Percentiles rank a stretch among this genome's conserved stretches.
Evolutionary conservation across 257 asterid genomes (phyloP).

Genomic region (Prunella vulgaris): DNA sequence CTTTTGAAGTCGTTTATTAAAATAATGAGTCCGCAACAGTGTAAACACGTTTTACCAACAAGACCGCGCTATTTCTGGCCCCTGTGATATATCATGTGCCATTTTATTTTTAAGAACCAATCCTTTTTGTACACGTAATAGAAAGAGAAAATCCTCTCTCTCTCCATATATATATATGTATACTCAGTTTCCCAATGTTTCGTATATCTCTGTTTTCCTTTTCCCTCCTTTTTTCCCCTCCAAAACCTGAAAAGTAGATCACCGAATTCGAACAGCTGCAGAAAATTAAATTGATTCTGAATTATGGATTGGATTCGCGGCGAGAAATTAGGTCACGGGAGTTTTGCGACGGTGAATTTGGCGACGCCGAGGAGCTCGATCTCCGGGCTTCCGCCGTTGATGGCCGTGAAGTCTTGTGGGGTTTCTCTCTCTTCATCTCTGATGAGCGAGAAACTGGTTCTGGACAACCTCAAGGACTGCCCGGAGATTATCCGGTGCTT

Average conservation of each 20-base stretch:
- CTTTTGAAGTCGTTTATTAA: background rate
- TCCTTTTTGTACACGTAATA: background rate
- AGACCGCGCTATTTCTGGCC: conserved; percentile 1
- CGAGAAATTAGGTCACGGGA: conserved; percentile 44
- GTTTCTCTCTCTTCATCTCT: conserved; percentile 29
- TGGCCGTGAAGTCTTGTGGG: conserved; percentile 54
- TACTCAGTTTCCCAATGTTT: background rate
- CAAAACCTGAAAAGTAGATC: background rate
- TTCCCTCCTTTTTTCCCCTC: conserved; percentile 7
- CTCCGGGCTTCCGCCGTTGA: conserved; percentile 21
- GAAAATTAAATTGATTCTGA: background rate
- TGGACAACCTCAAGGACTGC: conserved; percentile 37
- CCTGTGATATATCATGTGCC: conserved; percentile 28
- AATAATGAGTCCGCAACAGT: background rate
- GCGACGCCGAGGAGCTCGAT: conserved; percentile 28
- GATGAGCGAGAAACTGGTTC: conserved; percentile 31
- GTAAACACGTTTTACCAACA: conserved; percentile 27
- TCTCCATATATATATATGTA: background rate
- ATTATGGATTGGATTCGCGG: conserved; percentile 58
- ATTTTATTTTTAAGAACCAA: background rate
- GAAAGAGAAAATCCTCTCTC: background rate
- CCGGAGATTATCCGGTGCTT: conserved; percentile 36
- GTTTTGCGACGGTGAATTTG: conserved; percentile 48
- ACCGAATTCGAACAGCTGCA: no score
- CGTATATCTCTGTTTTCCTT: background rate